Evolutionary conservation across 2,329 filamentous ascomycete genomes (phyloP), one percentile per base, ranked within the genome.

Genomic region (Aspergillus carbonarius): DNA sequence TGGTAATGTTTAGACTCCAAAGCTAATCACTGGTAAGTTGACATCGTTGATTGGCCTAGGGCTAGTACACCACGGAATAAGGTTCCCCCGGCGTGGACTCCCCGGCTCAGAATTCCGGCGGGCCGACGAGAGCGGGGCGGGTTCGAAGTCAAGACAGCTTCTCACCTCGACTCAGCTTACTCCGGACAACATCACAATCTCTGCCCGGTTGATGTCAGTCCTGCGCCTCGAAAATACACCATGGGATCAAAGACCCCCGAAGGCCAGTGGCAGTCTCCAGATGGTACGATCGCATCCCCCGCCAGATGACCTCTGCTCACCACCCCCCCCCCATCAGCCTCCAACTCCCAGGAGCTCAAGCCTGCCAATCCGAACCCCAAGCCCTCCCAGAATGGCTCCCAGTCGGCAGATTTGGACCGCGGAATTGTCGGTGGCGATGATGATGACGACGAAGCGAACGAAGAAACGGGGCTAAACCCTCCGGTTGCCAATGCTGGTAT

Each of bases 371-470:
- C 48, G 3, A 18, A 53, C 30, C 27, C 40, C 32, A 42, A 57
- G n/a, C 17, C 30, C 30, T 25, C 47, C 25, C 37, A 18, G 23
- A 57, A 53, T 37, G 48, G 55, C 18, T 57, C 55, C 5, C 17
- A 37, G 15, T 57, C 55, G 1, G 55, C 55, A 13, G 55, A 57
- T 17, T 12, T 57, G 48, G 55, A 57, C 12, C 48, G 55, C 39
- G 55, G 55, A 44, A 46, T 47, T 37, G 27, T 54, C 39, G 44
- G 48, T 17, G 50, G 47, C 8, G 44, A 55, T 48, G 51, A 58
- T 15, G 67, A 67, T 30, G 50, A 54, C 17, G 67, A 63, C 10
- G 49, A 58, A 15, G 60, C 57, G 20, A 42, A 63, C 58, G 40
- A 55, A 51, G 54, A 48, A 39, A 20, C 15, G 32, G 39, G 18